phyloP scores from a whole-genome alignment of 345 rosid genomes.

The Pistacia integerrima region DNA sequence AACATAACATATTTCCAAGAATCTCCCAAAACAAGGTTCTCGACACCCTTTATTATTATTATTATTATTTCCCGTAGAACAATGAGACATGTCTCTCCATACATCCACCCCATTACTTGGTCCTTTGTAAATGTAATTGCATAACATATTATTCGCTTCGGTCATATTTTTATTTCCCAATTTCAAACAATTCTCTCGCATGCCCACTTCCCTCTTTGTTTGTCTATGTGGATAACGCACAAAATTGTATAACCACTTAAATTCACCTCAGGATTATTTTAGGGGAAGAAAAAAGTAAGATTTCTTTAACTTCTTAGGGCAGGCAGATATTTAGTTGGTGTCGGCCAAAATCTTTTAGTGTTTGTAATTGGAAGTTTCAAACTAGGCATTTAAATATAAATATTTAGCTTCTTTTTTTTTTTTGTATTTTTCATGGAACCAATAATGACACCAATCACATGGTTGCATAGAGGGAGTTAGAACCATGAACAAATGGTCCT shows the following conservation, averaged over 20 bases:
- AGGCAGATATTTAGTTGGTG: too few species aligned
- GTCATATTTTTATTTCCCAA: neutral
- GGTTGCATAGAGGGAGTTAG: neutral
- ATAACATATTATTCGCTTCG: neutral
- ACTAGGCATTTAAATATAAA: too few species aligned
- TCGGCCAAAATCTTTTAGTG: too few species aligned
- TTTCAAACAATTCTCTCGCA: neutral
- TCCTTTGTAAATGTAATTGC: neutral
- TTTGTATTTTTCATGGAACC: neutral
- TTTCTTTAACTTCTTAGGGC: too few species aligned
- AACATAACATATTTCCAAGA: conserved; percentile 26
- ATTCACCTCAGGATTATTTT: too few species aligned
- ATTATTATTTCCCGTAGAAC: neutral
- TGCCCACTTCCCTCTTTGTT: neutral
- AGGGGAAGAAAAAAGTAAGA: too few species aligned
- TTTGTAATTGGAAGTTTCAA: too few species aligned
- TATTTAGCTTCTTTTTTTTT: neutral
- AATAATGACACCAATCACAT: conserved; percentile 5
- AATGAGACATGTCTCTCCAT: conserved; percentile 24
- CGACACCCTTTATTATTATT: conserved; percentile 3
- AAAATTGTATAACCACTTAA: too few species aligned
- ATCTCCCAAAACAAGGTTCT: conserved; percentile 23
- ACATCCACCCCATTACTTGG: conserved; percentile 19
- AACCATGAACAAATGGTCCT: neutral
- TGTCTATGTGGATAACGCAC: neutral